Percentiles rank a stretch among this genome's conserved stretches.
phyloP scores from a whole-genome alignment of 257 asterid genomes.

The Orobanche coerulescens region DNA sequence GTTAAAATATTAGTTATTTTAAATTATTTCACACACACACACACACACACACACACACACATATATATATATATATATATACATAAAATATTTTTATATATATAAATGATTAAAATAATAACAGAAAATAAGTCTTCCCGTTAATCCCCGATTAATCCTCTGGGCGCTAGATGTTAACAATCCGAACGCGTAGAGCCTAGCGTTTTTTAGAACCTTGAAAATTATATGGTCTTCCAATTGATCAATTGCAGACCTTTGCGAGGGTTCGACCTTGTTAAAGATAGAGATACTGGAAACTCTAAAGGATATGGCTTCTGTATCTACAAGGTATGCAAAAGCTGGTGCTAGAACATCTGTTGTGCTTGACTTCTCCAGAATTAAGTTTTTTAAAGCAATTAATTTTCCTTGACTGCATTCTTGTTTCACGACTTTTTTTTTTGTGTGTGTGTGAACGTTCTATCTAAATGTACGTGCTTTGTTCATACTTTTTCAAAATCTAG shows the following conservation, averaged over 20 bases:
- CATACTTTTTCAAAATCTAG: background rate
- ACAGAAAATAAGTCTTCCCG: no score
- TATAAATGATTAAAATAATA: no score
- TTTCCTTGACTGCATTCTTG: background rate
- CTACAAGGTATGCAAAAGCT: constrained; percentile 33
- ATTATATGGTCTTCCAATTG: constrained; percentile 11
- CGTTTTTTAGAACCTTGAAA: no score
- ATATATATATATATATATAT: no score
- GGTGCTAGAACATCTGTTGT: constrained; percentile 4
- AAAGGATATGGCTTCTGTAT: constrained; percentile 60
- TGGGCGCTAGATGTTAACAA: no score
- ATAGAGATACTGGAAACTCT: constrained; percentile 57
- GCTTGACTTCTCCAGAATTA: constrained; percentile 12
- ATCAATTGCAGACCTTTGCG: constrained; percentile 39
- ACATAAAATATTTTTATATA: no score
- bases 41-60: no score
- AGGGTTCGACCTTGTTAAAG: constrained; percentile 54
- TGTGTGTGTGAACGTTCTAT: constrained; percentile 11
- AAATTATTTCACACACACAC: no score
- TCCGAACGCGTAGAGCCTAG: no score
- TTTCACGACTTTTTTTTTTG: background rate
- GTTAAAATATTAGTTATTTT: no score
- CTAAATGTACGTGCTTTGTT: background rate
- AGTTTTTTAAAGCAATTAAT: background rate
- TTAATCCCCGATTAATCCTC: no score